Evolutionary conservation across 768 basidiomycete species (phyloP).

Genomic region (Suillus luteus): DNA sequence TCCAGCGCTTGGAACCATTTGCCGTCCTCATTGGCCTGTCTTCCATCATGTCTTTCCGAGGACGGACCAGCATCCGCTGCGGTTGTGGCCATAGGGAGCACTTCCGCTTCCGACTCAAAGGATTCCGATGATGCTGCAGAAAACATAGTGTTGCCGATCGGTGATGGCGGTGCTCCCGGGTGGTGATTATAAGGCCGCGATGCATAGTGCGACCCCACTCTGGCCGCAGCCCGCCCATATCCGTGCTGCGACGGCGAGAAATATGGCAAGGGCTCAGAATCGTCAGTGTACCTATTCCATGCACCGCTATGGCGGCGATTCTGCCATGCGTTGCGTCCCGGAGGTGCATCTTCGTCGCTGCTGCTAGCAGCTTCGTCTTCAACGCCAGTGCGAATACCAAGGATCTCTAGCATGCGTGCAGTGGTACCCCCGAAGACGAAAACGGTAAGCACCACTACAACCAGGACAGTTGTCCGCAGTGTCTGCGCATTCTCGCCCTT

Average conservation of each 20-base stretch:
- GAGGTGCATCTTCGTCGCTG: conserved; percentile 43
- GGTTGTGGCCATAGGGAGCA: conserved; percentile 72
- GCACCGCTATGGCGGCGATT: conserved; percentile 37
- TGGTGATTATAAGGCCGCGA: conserved; percentile 66
- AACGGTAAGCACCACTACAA: conserved; percentile 94
- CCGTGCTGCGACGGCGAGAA: conserved; percentile 28
- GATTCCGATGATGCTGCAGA: conserved; percentile 77
- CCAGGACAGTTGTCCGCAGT: conserved; percentile 89
- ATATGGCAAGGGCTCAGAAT: conserved; percentile 39
- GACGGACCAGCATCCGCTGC: conserved; percentile 29
- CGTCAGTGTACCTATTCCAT: conserved; percentile 47
- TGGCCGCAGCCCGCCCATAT: conserved; percentile 38
- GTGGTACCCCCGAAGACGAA: conserved; percentile 97
- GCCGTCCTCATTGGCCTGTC: conserved; percentile 63
- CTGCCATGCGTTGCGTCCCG: conserved; percentile 37
- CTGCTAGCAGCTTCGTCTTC: conserved; percentile 82
- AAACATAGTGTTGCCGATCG: conserved; percentile 43
- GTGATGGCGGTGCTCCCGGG: conserved; percentile 26
- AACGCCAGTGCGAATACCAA: conserved; percentile 94
- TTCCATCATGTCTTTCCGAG: conserved; percentile 18
- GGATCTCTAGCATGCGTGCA: conserved; percentile 91
- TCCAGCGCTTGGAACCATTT: conserved; percentile 97
- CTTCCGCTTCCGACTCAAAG: conserved; percentile 76
- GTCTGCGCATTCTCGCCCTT: conserved; percentile 91
- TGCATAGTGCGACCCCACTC: conserved; percentile 61